Evolutionary conservation across 2,329 filamentous ascomycete genomes (phyloP), one percentile per base, ranked within the genome.

Genomic region (Thelonectria discophora): DNA sequence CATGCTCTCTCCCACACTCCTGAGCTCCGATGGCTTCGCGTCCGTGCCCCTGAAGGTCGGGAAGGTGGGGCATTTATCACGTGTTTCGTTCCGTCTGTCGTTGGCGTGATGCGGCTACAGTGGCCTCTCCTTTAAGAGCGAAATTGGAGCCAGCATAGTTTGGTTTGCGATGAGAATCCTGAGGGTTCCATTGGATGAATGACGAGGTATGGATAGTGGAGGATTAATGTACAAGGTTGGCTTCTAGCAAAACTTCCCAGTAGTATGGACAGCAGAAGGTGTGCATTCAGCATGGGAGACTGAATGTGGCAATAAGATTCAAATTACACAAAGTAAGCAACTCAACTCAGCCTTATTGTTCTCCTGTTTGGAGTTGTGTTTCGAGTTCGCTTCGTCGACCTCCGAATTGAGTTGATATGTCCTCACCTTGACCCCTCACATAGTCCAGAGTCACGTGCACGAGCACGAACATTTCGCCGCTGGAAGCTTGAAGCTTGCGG

Each of bases 1-100:
- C 65, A 58, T 51, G 27, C 5, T 24, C 27, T 67, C 61, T 64
- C 64, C 65, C 63, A 65, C 65, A 58, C 67, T 74, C 68, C 65
- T 70, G 68, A 76, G 73, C 73, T 75, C 70, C 60, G 58, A 46
- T 64, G 49, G 58, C 61, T 62, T 61, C 65, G 64, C 56, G 70
- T 72, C 70, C 69, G 69, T 72, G 70, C 65, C 64, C 66, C 63
- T 67, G 65, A 69, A 65, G 64, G 69, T 65, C 65, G 47, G 51
- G 60, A 56, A 63, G 62, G 65, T 59, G 65, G 68, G 65, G 62
- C 57, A 30, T 5, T 10, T 34, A 57, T 73, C 73, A 74, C 73
- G 73, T 76, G 74, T 72, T 52, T 51, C 17, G 15, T 64, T 30
- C 57, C 48, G 21, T 53, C 40, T 45, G n/a, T 24, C 34, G 34